These are phyloP conservation scores for Venturia effusa DNA, from an alignment of 2,329 filamentous ascomycete genomes.

Conservation along the genomic window DNA sequence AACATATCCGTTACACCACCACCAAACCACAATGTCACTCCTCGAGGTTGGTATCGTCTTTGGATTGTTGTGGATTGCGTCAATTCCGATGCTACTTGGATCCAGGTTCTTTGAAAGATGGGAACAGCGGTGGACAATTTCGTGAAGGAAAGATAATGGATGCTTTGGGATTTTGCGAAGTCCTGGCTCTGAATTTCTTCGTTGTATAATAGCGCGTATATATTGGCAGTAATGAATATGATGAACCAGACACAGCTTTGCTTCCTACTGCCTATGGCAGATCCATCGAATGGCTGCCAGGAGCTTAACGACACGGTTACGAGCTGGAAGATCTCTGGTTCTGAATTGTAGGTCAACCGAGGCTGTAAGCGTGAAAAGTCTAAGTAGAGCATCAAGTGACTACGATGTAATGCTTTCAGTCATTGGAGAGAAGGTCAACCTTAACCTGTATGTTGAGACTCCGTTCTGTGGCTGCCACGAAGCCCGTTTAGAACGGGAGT, in stretches of 20 bases:
- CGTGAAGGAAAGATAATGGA: background rate
- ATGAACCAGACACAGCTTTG: too few species aligned
- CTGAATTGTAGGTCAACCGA: background rate
- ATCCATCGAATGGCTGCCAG: background rate
- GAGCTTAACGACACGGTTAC: background rate
- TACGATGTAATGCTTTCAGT: background rate
- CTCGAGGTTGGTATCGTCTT: slow-evolving; percentile 49
- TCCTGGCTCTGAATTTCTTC: background rate
- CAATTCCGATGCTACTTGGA: slow-evolving; percentile 21
- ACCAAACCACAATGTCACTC: slow-evolving; percentile 43
- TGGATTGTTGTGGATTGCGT: slow-evolving; percentile 48
- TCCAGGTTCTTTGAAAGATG: slow-evolving; percentile 13
- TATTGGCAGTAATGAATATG: background rate
- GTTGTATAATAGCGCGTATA: background rate
- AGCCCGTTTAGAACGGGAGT: too few species aligned
- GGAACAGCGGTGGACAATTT: background rate
- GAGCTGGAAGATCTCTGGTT: background rate
- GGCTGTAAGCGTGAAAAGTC: background rate
- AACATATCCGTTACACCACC: slow-evolving; percentile 44
- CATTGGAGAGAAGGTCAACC: background rate
- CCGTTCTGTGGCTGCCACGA: too few species aligned
- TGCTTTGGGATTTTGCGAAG: background rate
- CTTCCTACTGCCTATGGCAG: background rate
- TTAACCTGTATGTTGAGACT: too few species aligned
- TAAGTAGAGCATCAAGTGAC: background rate